Conservation (phyloP, 2,329 filamentous ascomycete genomes). For the Fusarium pilosicola region DNA sequence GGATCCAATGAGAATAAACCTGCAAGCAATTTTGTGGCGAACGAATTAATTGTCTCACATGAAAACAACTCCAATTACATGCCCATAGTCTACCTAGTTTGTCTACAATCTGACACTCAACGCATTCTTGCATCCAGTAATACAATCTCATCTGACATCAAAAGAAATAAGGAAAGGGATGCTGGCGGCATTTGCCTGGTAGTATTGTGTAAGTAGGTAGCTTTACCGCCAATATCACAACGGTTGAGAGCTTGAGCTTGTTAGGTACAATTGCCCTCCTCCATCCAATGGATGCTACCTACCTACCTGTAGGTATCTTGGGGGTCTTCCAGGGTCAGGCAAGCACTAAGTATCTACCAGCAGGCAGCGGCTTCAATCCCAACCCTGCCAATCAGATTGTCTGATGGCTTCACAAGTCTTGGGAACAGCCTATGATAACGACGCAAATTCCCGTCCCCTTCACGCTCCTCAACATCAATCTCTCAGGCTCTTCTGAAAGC, state of each 20-base stretch:
- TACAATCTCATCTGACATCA: neutral
- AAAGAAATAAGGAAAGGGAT: neutral
- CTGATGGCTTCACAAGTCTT: slow-evolving; percentile 31
- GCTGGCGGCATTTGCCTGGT: slow-evolving; percentile 14
- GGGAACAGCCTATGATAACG: slow-evolving; percentile 35
- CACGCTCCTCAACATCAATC: slow-evolving; percentile 20
- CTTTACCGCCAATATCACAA: neutral
- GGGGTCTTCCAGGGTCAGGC: neutral
- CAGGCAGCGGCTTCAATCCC: slow-evolving; percentile 1
- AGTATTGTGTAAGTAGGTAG: neutral
- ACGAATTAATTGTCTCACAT: slow-evolving; percentile 3
- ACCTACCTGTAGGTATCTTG: neutral
- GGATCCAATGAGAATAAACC: neutral
- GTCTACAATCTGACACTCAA: neutral
- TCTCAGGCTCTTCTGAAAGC: slow-evolving; percentile 20
- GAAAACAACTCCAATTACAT: neutral
- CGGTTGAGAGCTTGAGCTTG: slow-evolving; percentile 7
- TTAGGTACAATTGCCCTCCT: neutral
- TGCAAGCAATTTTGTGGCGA: neutral
- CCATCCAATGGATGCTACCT: neutral
- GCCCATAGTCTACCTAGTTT: neutral
- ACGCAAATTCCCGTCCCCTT: slow-evolving; percentile 13
- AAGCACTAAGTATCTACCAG: neutral
- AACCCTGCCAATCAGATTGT: slow-evolving; percentile 28
- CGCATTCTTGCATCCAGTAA: neutral